These are phyloP conservation scores for Blastocystis sp. DNA, from an alignment of 352 stramenopile species.

Conservation along the genomic window DNA sequence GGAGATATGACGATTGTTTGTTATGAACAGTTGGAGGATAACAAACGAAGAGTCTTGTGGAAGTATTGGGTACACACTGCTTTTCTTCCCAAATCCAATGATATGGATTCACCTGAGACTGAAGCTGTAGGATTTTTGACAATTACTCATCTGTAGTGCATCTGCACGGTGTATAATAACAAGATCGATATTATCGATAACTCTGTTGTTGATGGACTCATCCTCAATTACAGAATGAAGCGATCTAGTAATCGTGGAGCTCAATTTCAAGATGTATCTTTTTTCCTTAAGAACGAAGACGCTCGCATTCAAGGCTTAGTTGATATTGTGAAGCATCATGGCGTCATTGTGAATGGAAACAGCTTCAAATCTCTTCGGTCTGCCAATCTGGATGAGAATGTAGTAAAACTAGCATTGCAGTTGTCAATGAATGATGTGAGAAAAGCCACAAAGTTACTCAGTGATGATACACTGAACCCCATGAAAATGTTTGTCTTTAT, in stretches of 20 bases:
- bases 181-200: conserved; percentile 43
- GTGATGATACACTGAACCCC: background rate
- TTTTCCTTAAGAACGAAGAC: conserved; percentile 14
- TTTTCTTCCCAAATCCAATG: conserved; percentile 39
- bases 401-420: conserved; percentile 36
- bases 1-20: conserved; percentile 49
- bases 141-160: background rate
- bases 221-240: conserved; percentile 50
- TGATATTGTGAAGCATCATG: conserved; percentile 31
- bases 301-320: background rate
- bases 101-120: background rate
- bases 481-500: conserved; percentile 37
- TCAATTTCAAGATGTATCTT: conserved; percentile 39
- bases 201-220: background rate
- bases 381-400: background rate
- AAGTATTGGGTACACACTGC: conserved; percentile 49
- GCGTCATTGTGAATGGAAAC: conserved; percentile 31
- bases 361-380: background rate
- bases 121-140: background rate
- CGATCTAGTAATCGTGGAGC: background rate
- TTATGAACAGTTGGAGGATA: conserved; percentile 1
- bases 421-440: conserved; percentile 18
- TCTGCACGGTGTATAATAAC: conserved; percentile 53
- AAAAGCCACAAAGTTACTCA: background rate
- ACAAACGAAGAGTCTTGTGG: background rate